These are phyloP conservation scores for Aspergillus ostianus DNA, from an alignment of 495 filamentous ascomycete genomes.

Conservation along the genomic window DNA sequence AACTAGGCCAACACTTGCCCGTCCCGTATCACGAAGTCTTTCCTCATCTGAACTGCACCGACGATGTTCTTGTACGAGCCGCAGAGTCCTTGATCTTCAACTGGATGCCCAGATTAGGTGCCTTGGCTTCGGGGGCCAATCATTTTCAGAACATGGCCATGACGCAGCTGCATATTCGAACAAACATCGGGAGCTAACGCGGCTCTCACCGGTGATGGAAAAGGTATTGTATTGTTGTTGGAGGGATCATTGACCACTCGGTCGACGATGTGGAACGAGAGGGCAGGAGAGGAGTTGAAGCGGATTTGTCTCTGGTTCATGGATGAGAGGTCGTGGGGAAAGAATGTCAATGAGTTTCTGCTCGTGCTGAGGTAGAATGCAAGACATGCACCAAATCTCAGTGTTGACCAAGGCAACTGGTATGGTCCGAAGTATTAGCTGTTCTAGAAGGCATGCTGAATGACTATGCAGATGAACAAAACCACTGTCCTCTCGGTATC, in stretches of 20 bases:
- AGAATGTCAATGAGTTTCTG: too few species aligned
- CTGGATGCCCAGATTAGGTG: constrained; percentile 1
- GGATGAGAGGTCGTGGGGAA: not conserved
- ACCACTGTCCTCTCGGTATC: too few species aligned
- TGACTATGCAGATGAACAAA: too few species aligned
- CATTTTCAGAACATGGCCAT: constrained; percentile 3
- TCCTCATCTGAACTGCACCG: not conserved
- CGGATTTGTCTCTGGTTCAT: not conserved
- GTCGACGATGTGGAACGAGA: not conserved
- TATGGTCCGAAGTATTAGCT: too few species aligned
- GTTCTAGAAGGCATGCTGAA: too few species aligned
- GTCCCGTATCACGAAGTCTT: constrained; percentile 5
- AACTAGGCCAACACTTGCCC: not conserved
- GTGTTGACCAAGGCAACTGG: too few species aligned
- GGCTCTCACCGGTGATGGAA: not conserved
- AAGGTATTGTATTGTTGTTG: not conserved
- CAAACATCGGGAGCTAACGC: constrained; percentile 1
- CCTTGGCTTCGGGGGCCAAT: not conserved
- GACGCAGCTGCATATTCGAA: constrained; percentile 1
- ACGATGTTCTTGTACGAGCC: not conserved
- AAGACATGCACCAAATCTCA: too few species aligned
- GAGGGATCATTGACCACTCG: not conserved
- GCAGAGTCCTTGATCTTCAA: constrained; percentile 4
- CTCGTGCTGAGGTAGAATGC: too few species aligned
- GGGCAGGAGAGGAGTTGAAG: constrained; percentile 3